Conservation (phyloP, 805 yeast genomes). For the Kazachstania psychrophila region DNA sequence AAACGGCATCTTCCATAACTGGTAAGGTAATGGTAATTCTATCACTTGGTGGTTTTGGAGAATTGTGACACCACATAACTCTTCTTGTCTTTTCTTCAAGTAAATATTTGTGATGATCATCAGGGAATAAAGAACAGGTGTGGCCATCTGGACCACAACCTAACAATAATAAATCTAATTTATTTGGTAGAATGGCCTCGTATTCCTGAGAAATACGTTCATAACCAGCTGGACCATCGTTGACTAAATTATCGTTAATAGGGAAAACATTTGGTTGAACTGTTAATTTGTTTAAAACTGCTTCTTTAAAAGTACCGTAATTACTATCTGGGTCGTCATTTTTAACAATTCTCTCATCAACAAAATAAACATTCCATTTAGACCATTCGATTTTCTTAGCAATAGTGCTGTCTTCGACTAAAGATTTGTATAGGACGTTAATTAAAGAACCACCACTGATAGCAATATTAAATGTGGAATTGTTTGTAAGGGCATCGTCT, state of each 20-base stretch:
- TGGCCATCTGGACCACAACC: conserved; percentile 98
- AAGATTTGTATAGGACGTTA: conserved; percentile 52
- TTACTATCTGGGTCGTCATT: conserved; percentile 76
- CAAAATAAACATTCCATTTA: conserved; percentile 74
- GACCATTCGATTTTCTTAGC: conserved; percentile 48
- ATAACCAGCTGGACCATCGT: conserved; percentile 44
- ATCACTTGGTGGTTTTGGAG: conserved; percentile 92
- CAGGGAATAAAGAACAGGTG: conserved; percentile 88
- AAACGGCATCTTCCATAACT: conserved; percentile 39
- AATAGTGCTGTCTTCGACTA: conserved; percentile 46
- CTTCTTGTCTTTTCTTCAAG: conserved; percentile 37
- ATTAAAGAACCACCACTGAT: conserved; percentile 89
- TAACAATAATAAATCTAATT: conserved; percentile 57
- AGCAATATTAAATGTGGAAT: conserved; percentile 56
- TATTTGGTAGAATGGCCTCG: conserved; percentile 44
- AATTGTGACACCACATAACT: conserved; percentile 63
- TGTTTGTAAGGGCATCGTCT: conserved; percentile 41
- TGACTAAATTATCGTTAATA: conserved; percentile 53
- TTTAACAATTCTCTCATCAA: conserved; percentile 87
- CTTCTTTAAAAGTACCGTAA: conserved; percentile 64
- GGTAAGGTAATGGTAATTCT: conserved; percentile 86
- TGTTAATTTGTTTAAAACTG: conserved; percentile 46
- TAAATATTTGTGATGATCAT: conserved; percentile 48
- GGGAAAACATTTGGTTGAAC: conserved; percentile 41
- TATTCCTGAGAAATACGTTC: conserved; percentile 57